Evolutionary conservation across 2,329 filamentous ascomycete genomes (phyloP).

Genomic region (Elsinoe australis): DNA sequence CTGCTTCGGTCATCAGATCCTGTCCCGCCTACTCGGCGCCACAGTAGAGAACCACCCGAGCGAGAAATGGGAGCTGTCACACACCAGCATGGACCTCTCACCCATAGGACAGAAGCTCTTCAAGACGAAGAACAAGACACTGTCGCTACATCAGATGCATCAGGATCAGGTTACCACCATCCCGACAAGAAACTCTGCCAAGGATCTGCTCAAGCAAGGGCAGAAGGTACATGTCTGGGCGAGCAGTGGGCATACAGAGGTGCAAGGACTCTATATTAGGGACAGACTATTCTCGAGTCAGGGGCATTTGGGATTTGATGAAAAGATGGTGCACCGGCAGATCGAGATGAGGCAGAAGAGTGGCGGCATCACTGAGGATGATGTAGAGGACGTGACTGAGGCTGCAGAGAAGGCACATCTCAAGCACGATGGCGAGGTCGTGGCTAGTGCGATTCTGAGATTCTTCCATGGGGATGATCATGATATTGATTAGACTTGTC

Average conservation of each 20-base stretch:
- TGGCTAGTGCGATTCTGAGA: constrained; percentile 35
- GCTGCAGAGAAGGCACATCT: constrained; percentile 34
- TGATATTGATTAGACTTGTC: constrained; percentile 33
- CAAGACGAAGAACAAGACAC: constrained; percentile 27
- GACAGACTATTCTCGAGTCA: constrained; percentile 42
- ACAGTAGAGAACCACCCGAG: constrained; percentile 32
- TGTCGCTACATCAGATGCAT: constrained; percentile 43
- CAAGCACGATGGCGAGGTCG: constrained; percentile 35
- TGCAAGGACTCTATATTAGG: constrained; percentile 41
- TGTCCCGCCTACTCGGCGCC: constrained; percentile 38
- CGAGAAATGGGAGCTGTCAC: constrained; percentile 42
- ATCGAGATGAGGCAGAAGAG: constrained; percentile 40
- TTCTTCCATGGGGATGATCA: constrained; percentile 47
- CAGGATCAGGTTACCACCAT: constrained; percentile 37
- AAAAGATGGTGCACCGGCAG: constrained; percentile 40
- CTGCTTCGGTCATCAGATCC: constrained; percentile 44
- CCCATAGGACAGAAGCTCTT: constrained; percentile 38
- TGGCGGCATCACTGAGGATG: constrained; percentile 33
- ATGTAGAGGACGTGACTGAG: constrained; percentile 32
- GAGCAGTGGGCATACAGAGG: constrained; percentile 36
- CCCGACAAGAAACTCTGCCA: constrained; percentile 27
- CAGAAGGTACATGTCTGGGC: constrained; percentile 45
- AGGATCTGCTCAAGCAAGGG: constrained; percentile 32
- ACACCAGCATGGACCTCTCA: constrained; percentile 37
- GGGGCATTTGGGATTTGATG: constrained; percentile 42